Evolutionary conservation across 2,329 filamentous ascomycete genomes (phyloP).

Genomic region (Diaporthe velutina): DNA sequence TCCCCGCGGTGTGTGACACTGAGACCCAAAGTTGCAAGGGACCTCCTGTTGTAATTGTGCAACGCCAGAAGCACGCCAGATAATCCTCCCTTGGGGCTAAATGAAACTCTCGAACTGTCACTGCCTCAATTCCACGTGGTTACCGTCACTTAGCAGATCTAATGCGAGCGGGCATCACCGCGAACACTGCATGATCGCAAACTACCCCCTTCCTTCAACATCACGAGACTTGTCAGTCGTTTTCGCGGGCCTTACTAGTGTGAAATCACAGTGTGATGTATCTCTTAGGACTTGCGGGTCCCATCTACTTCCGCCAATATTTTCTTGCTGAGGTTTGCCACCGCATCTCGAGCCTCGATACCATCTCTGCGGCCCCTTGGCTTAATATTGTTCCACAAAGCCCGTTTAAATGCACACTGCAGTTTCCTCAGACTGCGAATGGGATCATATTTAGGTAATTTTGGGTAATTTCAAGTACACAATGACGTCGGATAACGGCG

Average conservation of each 20-base stretch:
- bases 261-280: background rate
- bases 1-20: constrained; percentile 26
- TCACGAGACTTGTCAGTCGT: constrained; percentile 11
- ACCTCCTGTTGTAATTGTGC: constrained; percentile 15
- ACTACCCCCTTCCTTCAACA: constrained; percentile 5
- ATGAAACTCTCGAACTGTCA: background rate
- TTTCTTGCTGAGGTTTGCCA: background rate
- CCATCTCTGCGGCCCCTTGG: background rate
- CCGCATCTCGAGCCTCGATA: background rate
- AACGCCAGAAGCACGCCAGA: constrained; percentile 20
- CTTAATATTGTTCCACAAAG: background rate
- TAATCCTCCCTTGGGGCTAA: background rate
- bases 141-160: background rate
- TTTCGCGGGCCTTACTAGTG: constrained; percentile 1
- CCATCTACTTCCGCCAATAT: background rate
- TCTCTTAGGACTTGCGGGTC: background rate
- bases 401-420: constrained; percentile 1
- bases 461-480: background rate
- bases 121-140: constrained; percentile 8
- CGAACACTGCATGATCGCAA: constrained; percentile 23
- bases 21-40: constrained; percentile 6
- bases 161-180: background rate
- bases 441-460: no score
- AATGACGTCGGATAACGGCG: background rate
- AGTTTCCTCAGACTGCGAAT: background rate